Evolutionary conservation across 2,329 filamentous ascomycete genomes (phyloP), one percentile per base, ranked within the genome.

Genomic region (Knufia petricola): DNA sequence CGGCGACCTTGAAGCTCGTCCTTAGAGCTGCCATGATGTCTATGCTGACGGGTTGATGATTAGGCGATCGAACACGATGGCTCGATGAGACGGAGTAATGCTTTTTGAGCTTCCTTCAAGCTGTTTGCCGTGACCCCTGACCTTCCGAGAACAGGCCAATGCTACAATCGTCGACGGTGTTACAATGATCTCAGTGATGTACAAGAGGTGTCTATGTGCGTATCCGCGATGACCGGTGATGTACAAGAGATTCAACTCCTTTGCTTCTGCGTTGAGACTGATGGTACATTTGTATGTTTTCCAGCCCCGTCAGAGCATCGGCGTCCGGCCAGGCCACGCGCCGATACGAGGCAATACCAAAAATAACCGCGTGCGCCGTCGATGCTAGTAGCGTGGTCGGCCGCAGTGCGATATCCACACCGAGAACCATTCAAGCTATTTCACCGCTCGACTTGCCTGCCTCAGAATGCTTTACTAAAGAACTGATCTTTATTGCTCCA

Each of bases 21-120:
- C 44, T 37, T 20, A 47, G n/a, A 28, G 44, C 44, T 39, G 44
- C 32, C 44, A 47, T 47, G 38, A 34, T 28, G 8, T 36, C 19
- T 28, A 21, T 38, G 24, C 17, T 34, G 32, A 37, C 15, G 31
- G 21, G 28, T 15, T 36, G 23, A 34, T 46, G 19, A 26, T 15
- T 24, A 21, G 19, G 8, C 17, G 19, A 10, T 24, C 13, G 10
- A n/a, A 36, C 4, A 17, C 32, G 7, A 8, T 36, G 7, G 32
- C 9, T 36, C 10, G 32, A 36, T 36, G 10, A 15, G 8, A 15
- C 12, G 12, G 15, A 4, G 13, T n/a, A 6, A 12, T 26, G 39
- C 24, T 15, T 42, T 10, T 24, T 24, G 23, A n/a, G 21, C 13
- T 9, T 15, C 24, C 10, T 10, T 42, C 39, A 34, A 44, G 41